Evolutionary conservation across 2,329 filamentous ascomycete genomes (phyloP).

Genomic region (Neobulgaria alba): DNA sequence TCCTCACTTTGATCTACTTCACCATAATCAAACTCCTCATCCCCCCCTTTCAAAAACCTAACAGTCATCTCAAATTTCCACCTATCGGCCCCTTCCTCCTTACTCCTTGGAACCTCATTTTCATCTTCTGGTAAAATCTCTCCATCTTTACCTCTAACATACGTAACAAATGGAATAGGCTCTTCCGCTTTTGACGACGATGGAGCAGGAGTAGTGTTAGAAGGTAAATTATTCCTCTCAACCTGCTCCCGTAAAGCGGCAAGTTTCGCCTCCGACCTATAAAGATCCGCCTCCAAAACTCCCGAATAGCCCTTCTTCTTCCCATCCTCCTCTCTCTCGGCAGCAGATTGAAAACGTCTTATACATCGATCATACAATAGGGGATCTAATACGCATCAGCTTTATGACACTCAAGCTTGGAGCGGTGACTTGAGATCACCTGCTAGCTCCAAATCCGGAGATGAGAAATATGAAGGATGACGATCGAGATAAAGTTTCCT

Average conservation of each 20-base stretch:
- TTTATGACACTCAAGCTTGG: neutral
- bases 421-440: conserved; percentile 18
- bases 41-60: conserved; percentile 28
- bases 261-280: conserved; percentile 29
- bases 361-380: conserved; percentile 30
- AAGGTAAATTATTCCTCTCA: no score
- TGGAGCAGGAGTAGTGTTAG: conserved; percentile 1
- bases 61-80: conserved; percentile 30
- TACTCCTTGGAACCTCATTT: conserved; percentile 25
- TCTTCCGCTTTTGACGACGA: no score
- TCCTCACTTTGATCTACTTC: conserved; percentile 27
- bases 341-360: conserved; percentile 26
- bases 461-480: conserved; percentile 28
- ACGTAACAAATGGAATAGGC: conserved; percentile 19
- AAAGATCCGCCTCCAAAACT: conserved; percentile 29
- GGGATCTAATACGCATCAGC: conserved; percentile 25
- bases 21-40: conserved; percentile 29
- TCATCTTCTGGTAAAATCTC: conserved; percentile 25
- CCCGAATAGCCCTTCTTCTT: conserved; percentile 29
- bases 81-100: conserved; percentile 27
- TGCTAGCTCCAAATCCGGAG: conserved; percentile 28
- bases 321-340: conserved; percentile 29
- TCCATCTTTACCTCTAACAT: conserved; percentile 19
- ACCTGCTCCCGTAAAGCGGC: conserved; percentile 18
- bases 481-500: conserved; percentile 29